Conservation (phyloP, 2,329 filamentous ascomycete species). For the Ascochyta koolunga region DNA sequence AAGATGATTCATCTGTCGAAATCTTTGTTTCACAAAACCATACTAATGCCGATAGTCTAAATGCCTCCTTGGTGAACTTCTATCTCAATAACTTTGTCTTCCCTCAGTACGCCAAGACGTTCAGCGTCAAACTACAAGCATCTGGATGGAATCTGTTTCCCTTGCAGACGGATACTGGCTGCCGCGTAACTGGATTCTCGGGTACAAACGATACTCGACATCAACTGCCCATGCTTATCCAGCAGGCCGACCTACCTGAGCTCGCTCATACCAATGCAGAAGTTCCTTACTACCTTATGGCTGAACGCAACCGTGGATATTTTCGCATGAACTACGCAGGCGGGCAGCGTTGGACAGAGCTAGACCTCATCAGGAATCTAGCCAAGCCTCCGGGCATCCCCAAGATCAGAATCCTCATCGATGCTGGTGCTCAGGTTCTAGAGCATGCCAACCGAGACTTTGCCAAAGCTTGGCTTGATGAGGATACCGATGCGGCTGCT, state of each 20-base stretch:
- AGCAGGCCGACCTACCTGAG: constrained; percentile 63
- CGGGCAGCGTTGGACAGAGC: constrained; percentile 52
- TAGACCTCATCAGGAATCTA: constrained; percentile 53
- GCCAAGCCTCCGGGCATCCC: constrained; percentile 4
- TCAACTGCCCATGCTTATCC: constrained; percentile 66
- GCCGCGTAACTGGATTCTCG: constrained; percentile 70
- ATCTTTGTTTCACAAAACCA: not conserved
- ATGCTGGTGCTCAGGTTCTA: constrained; percentile 68
- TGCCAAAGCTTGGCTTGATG: constrained; percentile 58
- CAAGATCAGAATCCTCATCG: constrained; percentile 63
- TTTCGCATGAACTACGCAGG: constrained; percentile 32
- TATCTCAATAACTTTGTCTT: constrained; percentile 71
- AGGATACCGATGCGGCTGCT: constrained; percentile 53
- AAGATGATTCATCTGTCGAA: not conserved
- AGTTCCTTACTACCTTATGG: constrained; percentile 65
- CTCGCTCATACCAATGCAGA: constrained; percentile 68
- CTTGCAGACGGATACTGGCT: constrained; percentile 8
- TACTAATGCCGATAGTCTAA: constrained; percentile 20
- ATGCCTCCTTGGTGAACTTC: constrained; percentile 66
- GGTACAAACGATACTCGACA: constrained; percentile 71
- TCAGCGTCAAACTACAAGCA: constrained; percentile 65
- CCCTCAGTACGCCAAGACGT: constrained; percentile 68
- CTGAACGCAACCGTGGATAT: constrained; percentile 59
- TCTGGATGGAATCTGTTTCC: constrained; percentile 68
- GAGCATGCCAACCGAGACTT: constrained; percentile 64